Percentiles rank a stretch among this genome's conserved stretches.
These are phyloP conservation scores for Uronychia binucleata DNA, from an alignment of 73 alveolate species.

Conservation along the genomic window DNA sequence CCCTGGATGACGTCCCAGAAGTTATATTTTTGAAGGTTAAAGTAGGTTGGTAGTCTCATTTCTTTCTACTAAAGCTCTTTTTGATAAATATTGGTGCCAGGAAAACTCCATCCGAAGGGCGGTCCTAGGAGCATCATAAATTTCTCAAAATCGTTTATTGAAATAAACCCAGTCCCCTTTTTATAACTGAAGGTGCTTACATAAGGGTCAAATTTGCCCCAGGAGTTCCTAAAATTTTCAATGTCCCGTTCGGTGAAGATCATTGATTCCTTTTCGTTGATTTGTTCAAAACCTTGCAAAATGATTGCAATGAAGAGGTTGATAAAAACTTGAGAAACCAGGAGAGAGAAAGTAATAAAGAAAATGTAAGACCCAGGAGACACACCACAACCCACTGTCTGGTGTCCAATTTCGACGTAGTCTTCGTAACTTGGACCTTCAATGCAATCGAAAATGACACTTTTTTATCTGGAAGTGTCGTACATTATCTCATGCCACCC, in stretches of 20 bases:
- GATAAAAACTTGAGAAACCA: constrained; percentile 5
- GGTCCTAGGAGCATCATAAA: too few species aligned
- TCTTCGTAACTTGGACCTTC: constrained; percentile 14
- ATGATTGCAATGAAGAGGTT: constrained; percentile 39
- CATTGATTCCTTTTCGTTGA: background rate
- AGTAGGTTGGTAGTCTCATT: too few species aligned
- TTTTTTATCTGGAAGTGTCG: constrained; percentile 49
- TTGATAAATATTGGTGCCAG: too few species aligned
- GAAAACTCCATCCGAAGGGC: too few species aligned
- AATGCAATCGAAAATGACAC: constrained; percentile 16
- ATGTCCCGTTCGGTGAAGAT: background rate
- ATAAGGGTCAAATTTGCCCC: constrained; percentile 2
- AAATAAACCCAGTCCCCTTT: too few species aligned
- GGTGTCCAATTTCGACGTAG: constrained; percentile 11
- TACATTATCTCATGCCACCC: constrained; percentile 85
- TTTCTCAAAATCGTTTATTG: too few species aligned
- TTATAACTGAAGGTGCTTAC: background rate
- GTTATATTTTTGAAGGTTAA: too few species aligned
- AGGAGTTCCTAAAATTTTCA: background rate
- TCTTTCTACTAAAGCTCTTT: too few species aligned
- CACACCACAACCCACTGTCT: constrained; percentile 26
- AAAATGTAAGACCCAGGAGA: background rate
- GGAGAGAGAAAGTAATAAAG: background rate
- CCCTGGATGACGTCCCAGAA: too few species aligned
- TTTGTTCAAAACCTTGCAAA: constrained; percentile 17